Evolutionary conservation across 2,329 filamentous ascomycete species (phyloP).

Genomic region (Colletotrichum cordylinicola): DNA sequence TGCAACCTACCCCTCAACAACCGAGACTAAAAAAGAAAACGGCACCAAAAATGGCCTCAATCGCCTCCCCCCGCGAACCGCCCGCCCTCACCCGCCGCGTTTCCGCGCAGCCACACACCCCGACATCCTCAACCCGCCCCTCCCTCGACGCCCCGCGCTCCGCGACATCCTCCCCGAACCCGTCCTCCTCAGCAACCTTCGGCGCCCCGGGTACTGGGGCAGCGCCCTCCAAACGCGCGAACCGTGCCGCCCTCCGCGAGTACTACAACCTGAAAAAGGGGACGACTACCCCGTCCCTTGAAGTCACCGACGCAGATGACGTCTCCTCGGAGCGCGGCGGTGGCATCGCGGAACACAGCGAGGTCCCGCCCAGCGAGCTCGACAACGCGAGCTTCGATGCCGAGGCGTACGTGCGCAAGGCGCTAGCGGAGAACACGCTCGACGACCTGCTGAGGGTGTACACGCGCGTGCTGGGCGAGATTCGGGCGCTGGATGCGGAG

Average conservation of each 20-base stretch:
- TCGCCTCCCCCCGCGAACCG: slow-evolving; percentile 66
- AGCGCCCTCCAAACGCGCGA: slow-evolving; percentile 57
- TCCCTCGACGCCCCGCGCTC: slow-evolving; percentile 73
- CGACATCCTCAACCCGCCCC: slow-evolving; percentile 77
- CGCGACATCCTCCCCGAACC: slow-evolving; percentile 60
- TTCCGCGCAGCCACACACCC: slow-evolving; percentile 60
- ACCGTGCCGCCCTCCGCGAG: slow-evolving; percentile 87
- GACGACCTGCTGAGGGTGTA: slow-evolving; percentile 75
- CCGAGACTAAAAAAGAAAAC: too few species aligned
- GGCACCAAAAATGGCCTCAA: slow-evolving; percentile 61
- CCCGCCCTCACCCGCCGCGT: slow-evolving; percentile 64
- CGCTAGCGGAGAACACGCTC: slow-evolving; percentile 68
- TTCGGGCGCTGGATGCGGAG: slow-evolving; percentile 90
- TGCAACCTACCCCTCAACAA: accelerated
- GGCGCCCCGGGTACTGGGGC: slow-evolving; percentile 24
- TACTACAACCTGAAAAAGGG: slow-evolving; percentile 85
- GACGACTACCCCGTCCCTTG: slow-evolving; percentile 39
- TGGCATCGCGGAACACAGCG: slow-evolving; percentile 42
- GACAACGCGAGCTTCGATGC: slow-evolving; percentile 77
- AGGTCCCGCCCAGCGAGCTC: slow-evolving; percentile 72
- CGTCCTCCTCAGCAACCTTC: slow-evolving; percentile 33
- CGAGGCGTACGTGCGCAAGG: slow-evolving; percentile 67
- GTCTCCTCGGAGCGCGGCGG: slow-evolving; percentile 31
- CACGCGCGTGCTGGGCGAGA: slow-evolving; percentile 77
- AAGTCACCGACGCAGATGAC: slow-evolving; percentile 43